phyloP scores from a whole-genome alignment of 2,329 filamentous ascomycete species.

The Waltergamsia citrina region DNA sequence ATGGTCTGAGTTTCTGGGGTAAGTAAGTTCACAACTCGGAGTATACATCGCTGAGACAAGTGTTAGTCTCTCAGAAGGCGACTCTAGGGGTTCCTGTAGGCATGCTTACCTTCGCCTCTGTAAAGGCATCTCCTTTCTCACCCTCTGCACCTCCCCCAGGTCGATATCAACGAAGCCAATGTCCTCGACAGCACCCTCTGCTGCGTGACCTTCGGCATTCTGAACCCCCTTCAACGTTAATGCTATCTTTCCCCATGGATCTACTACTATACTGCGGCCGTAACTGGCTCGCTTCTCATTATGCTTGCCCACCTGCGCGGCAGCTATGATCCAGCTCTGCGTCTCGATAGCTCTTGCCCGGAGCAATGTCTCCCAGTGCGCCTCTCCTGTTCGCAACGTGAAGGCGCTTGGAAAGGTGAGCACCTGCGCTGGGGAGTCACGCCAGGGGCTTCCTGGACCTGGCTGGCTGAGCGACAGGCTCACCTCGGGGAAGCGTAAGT shows the following conservation, averaged over 20 bases:
- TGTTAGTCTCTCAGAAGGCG: neutral
- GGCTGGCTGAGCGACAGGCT: conserved; percentile 52
- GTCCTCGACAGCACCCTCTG: conserved; percentile 31
- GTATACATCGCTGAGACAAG: conserved; percentile 4
- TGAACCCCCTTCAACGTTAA: conserved; percentile 52
- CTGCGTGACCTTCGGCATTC: conserved; percentile 25
- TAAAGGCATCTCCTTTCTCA: conserved; percentile 43
- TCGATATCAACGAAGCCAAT: conserved; percentile 49
- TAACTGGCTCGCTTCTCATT: conserved; percentile 68
- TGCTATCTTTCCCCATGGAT: conserved; percentile 75
- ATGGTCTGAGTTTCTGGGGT: too few relatives aligned
- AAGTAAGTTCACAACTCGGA: conserved; percentile 3
- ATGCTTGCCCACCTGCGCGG: conserved; percentile 66
- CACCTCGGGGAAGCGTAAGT: conserved; percentile 75
- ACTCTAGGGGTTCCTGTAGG: conserved; percentile 4
- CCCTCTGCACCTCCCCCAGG: conserved; percentile 31
- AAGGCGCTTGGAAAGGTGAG: conserved; percentile 87
- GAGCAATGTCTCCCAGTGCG: conserved; percentile 78
- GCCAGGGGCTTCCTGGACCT: conserved; percentile 17
- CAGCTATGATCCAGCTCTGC: conserved; percentile 77
- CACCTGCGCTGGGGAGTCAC: conserved; percentile 50
- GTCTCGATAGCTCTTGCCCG: conserved; percentile 80
- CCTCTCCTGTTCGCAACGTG: conserved; percentile 72
- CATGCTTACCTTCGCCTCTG: conserved; percentile 38
- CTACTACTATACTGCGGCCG: conserved; percentile 76